Evolutionary conservation across 2,329 filamentous ascomycete species (phyloP), one percentile per base, ranked within the genome.

Genomic region (Penicillium vulpinum): DNA sequence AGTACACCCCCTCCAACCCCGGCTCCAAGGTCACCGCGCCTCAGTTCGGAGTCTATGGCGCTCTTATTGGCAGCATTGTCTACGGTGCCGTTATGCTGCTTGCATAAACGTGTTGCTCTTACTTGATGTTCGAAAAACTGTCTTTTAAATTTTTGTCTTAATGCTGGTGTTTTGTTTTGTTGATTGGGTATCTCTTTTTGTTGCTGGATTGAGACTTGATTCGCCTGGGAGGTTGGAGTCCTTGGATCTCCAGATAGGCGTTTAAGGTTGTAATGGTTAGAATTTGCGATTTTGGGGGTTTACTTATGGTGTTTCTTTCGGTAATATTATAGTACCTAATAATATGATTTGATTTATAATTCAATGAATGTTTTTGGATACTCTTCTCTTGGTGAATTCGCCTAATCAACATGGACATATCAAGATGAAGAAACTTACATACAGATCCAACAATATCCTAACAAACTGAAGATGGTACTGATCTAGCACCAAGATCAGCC

Each of bases 1-100:
- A 56, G 33, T 65, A 55, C 49, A 24, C n/a, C 18, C 58, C 62
- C 45, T 61, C 66, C 57, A 72, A 53, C 65, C 66, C 66, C 13
- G 70, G 68, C 22, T 57, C 63, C 24, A 72, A 64, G 60, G 29
- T 72, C 33, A 50, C 64, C 15, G 51, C 67, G 41, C 66, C 69
- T 45, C 46, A 64, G 47, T 13, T 58, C 11, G 56, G 56, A 22
- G 43, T 29, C 18, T 18, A 40, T 13, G 41, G 49, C 15, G 58
- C 56, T 33, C 35, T 47, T 38, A 48, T 56, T 36, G 54, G 49
- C 28, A 44, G 49, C 26, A 18, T 51, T 31, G 10, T 36, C 57
- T 64, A 65, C 48, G 62, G 62, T 45, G 56, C 62, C 47, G 39
- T 61, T 40, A 56, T 70, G 61, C 56, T 69, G 48, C 53, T 72